phyloP scores from a whole-genome alignment of 441 rosid genomes.

The Adansonia rubrostipa region DNA sequence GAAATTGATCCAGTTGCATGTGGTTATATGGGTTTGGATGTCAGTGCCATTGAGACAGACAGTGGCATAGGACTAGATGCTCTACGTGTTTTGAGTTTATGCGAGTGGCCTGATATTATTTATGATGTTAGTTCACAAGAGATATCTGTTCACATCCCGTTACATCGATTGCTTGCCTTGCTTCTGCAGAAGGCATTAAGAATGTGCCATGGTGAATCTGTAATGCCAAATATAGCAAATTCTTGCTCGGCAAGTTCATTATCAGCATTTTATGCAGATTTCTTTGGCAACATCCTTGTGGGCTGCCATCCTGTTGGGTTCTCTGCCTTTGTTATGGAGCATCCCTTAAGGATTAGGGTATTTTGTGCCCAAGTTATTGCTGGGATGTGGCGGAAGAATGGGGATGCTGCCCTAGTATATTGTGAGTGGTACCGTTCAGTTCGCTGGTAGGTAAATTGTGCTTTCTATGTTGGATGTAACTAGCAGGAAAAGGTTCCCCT shows the following conservation, averaged over 20 bases:
- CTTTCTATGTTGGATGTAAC: slow-evolving; percentile 11
- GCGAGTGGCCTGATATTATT: slow-evolving; percentile 73
- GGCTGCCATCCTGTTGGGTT: slow-evolving; percentile 80
- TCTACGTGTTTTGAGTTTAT: slow-evolving; percentile 51
- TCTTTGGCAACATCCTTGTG: slow-evolving; percentile 68
- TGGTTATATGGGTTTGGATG: slow-evolving; percentile 42
- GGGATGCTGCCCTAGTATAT: slow-evolving; percentile 73
- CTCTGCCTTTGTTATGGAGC: slow-evolving; percentile 90
- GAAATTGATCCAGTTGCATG: slow-evolving; percentile 38
- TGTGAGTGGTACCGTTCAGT: slow-evolving; percentile 89
- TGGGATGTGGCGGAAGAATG: slow-evolving; percentile 99
- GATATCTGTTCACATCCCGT: slow-evolving; percentile 83
- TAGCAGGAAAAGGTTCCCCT: neutral
- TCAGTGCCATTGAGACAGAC: slow-evolving; percentile 45
- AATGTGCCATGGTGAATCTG: slow-evolving; percentile 70
- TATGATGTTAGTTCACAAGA: slow-evolving; percentile 89
- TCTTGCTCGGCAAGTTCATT: slow-evolving; percentile 39
- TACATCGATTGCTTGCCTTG: slow-evolving; percentile 83
- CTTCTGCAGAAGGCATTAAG: slow-evolving; percentile 74
- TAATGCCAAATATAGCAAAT: slow-evolving; percentile 32
- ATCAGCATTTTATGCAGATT: slow-evolving; percentile 45
- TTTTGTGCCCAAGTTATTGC: slow-evolving; percentile 93
- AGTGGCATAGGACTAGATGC: slow-evolving; percentile 41
- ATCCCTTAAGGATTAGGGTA: slow-evolving; percentile 87
- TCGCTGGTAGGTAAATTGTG: slow-evolving; percentile 65